Percentiles rank a stretch among this genome's conserved stretches.
Evolutionary conservation across 2,329 filamentous ascomycete species (phyloP).

Genomic region (Westerdykella aurantiaca): DNA sequence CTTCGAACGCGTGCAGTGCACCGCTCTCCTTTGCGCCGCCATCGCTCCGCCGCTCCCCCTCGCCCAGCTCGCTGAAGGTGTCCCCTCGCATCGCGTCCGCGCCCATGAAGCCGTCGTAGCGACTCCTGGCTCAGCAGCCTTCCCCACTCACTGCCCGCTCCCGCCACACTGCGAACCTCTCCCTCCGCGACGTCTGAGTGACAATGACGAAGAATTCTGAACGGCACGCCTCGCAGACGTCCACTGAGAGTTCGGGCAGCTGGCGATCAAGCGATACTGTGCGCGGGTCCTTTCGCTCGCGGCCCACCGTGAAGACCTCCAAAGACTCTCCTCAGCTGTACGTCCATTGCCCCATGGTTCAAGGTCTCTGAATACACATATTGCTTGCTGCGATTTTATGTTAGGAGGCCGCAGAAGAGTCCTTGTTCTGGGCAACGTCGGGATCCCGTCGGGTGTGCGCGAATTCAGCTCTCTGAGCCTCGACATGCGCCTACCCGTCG

Average conservation of each 20-base stretch:
- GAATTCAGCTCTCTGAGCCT: not conserved
- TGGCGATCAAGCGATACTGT: conserved; percentile 62
- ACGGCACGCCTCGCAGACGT: conserved; percentile 65
- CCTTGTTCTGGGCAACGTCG: conserved; percentile 2
- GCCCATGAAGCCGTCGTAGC: conserved; percentile 36
- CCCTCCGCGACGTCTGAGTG: conserved; percentile 13
- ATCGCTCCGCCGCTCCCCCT: not conserved
- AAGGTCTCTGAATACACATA: not conserved
- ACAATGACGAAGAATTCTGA: conserved; percentile 57
- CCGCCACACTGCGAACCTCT: conserved; percentile 6
- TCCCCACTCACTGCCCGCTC: conserved; percentile 6
- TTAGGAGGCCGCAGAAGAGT: conserved; percentile 7
- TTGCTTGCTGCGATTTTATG: too few relatives aligned
- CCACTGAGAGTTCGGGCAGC: conserved; percentile 61
- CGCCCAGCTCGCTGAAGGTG: not conserved
- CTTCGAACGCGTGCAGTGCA: not conserved
- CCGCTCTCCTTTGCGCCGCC: not conserved
- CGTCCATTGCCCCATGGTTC: conserved; percentile 20
- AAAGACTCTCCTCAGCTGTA: conserved; percentile 45
- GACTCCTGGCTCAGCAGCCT: conserved; percentile 5
- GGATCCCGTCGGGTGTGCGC: conserved; percentile 1
- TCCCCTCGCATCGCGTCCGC: conserved; percentile 16
- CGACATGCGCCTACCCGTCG: conserved; percentile 5
- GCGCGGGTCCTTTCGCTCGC: conserved; percentile 44
- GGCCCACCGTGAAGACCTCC: conserved; percentile 51